phyloP scores from a whole-genome alignment of 2,329 filamentous ascomycete genomes.

The Aspergillus caelatus region DNA sequence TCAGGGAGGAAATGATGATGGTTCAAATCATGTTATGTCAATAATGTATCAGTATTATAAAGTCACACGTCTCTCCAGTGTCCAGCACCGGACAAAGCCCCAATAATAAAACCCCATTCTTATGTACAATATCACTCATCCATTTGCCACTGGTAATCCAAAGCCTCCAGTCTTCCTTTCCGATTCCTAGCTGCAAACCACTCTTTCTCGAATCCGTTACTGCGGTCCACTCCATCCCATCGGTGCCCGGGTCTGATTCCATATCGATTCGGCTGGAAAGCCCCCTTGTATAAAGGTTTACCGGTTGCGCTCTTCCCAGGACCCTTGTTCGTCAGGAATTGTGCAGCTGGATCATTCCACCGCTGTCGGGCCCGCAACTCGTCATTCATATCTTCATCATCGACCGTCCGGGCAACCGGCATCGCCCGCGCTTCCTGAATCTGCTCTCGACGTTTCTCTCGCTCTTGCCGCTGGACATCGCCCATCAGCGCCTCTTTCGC shows the following conservation, averaged over 20 bases:
- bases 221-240: constrained; percentile 95
- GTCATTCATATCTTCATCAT: constrained; percentile 83
- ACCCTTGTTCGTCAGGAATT: constrained; percentile 65
- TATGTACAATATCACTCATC: constrained; percentile 63
- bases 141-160: constrained; percentile 96
- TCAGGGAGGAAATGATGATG: background rate
- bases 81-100: constrained; percentile 8
- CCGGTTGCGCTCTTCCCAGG: constrained; percentile 51
- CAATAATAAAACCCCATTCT: background rate
- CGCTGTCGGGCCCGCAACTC: constrained; percentile 75
- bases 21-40: background rate
- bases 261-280: constrained; percentile 87
- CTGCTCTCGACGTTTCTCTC: constrained; percentile 64
- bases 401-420: constrained; percentile 75
- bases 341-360: constrained; percentile 94
- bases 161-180: constrained; percentile 71
- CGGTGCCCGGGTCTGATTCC: constrained; percentile 88
- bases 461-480: constrained; percentile 77
- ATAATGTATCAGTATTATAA: background rate
- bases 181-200: constrained; percentile 87
- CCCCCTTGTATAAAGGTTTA: constrained; percentile 74
- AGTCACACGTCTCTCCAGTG: constrained; percentile 16
- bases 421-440: constrained; percentile 82
- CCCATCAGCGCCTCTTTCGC: constrained; percentile 75
- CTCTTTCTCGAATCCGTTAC: constrained; percentile 91